These are phyloP conservation scores for Sarocladiaceae sp. DNA, from an alignment of 2,329 filamentous ascomycete genomes.

Conservation along the genomic window DNA sequence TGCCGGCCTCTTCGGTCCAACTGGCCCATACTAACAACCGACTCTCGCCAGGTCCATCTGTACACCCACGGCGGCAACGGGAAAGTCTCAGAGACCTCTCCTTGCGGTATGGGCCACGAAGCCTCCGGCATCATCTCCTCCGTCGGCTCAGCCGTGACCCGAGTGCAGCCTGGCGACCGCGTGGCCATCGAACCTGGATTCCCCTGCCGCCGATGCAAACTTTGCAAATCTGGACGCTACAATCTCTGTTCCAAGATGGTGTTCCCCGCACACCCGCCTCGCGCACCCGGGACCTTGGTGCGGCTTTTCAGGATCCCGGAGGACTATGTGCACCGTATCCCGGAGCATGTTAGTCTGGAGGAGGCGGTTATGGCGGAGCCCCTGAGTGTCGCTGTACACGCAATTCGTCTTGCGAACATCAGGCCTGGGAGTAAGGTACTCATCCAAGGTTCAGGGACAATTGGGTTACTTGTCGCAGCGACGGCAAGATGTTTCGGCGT, in stretches of 20 bases:
- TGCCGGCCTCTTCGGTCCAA: too few species aligned
- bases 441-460: constrained; percentile 30
- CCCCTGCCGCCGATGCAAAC: constrained; percentile 36
- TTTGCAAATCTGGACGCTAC: constrained; percentile 34
- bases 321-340: constrained; percentile 41
- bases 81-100: constrained; percentile 41
- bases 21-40: too few species aligned
- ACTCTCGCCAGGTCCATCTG: too few species aligned
- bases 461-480: constrained; percentile 28
- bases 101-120: constrained; percentile 42
- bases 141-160: constrained; percentile 32
- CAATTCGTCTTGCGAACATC: constrained; percentile 22
- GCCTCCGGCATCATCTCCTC: constrained; percentile 34
- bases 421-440: constrained; percentile 16
- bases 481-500: constrained; percentile 4
- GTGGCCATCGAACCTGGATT: constrained; percentile 44
- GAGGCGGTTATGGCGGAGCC: too few species aligned
- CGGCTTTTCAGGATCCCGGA: constrained; percentile 41
- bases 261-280: constrained; percentile 44
- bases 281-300: constrained; percentile 40
- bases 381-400: constrained; percentile 45
- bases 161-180: constrained; percentile 35
- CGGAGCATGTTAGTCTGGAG: too few species aligned
- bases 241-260: constrained; percentile 35
- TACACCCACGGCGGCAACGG: too few species aligned